These are phyloP conservation scores for Phylloporus sp. DNA, from an alignment of 768 basidiomycete genomes.

Conservation along the genomic window DNA sequence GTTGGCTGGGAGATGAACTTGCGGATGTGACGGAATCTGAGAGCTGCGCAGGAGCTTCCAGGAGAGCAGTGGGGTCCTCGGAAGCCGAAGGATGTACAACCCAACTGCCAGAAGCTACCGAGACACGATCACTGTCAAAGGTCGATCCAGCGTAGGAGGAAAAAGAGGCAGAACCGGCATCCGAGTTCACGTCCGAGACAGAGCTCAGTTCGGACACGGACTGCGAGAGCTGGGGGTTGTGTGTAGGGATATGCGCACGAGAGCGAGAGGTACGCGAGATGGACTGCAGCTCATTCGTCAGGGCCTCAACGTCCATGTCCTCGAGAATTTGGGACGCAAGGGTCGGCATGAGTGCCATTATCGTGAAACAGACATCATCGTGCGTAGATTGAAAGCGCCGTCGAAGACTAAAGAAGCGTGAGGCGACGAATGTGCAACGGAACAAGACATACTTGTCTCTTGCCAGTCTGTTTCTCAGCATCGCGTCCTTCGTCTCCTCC, in stretches of 20 bases:
- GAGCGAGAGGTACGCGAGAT: conserved; percentile 35
- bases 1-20: conserved; percentile 33
- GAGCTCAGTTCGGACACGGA: conserved; percentile 36
- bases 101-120: conserved; percentile 41
- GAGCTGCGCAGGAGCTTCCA: conserved; percentile 20
- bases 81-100: conserved; percentile 37
- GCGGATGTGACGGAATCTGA: conserved; percentile 41
- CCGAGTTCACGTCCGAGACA: conserved; percentile 41
- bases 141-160: conserved; percentile 38
- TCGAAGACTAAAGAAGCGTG: conserved; percentile 47
- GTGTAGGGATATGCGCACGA: conserved; percentile 9
- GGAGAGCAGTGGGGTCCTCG: conserved; percentile 1
- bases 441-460: conserved; percentile 46
- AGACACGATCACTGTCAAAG: conserved; percentile 36
- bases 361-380: conserved; percentile 72
- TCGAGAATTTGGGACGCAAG: conserved; percentile 61
- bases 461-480: conserved; percentile 59
- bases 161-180: conserved; percentile 40
- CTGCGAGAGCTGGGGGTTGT: conserved; percentile 24
- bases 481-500: conserved; percentile 60
- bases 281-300: conserved; percentile 55
- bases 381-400: conserved; percentile 74
- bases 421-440: background rate
- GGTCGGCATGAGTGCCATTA: conserved; percentile 66
- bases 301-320: conserved; percentile 72